Conservation (phyloP, 2,329 filamentous ascomycete species). For the Fusarium penzigii region DNA sequence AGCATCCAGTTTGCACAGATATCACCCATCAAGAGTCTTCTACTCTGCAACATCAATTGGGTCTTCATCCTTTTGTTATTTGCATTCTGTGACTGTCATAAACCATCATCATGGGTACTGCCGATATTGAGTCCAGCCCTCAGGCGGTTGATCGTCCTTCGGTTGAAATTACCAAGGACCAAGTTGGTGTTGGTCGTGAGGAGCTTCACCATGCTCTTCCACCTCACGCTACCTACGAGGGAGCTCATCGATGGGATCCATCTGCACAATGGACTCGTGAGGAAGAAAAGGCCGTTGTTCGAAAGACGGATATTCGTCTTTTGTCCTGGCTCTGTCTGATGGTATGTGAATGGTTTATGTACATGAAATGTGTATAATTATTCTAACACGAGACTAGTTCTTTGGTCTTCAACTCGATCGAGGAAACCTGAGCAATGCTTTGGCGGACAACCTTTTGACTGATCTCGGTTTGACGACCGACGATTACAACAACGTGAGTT, state of each 20-base stretch:
- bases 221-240: conserved; percentile 40
- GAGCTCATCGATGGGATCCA: conserved; percentile 44
- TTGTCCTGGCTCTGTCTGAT: conserved; percentile 46
- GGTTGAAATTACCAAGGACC: conserved; percentile 26
- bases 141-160: conserved; percentile 25
- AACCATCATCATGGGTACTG: conserved; percentile 21
- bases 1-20: background rate
- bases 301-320: conserved; percentile 50
- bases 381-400: conserved; percentile 41
- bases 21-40: conserved; percentile 7
- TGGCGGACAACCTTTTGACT: conserved; percentile 61
- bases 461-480: conserved; percentile 51
- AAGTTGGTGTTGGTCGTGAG: conserved; percentile 39
- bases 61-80: background rate
- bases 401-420: conserved; percentile 65
- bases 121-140: conserved; percentile 32
- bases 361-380: background rate
- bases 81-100: background rate
- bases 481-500: conserved; percentile 54
- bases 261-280: conserved; percentile 51
- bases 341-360: conserved; percentile 23
- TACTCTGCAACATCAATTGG: background rate
- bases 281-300: conserved; percentile 57
- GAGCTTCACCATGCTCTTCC: conserved; percentile 35
- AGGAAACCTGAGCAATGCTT: conserved; percentile 62